Conservation (phyloP, 257 asterid genomes). For the Solanum commersonii region DNA sequence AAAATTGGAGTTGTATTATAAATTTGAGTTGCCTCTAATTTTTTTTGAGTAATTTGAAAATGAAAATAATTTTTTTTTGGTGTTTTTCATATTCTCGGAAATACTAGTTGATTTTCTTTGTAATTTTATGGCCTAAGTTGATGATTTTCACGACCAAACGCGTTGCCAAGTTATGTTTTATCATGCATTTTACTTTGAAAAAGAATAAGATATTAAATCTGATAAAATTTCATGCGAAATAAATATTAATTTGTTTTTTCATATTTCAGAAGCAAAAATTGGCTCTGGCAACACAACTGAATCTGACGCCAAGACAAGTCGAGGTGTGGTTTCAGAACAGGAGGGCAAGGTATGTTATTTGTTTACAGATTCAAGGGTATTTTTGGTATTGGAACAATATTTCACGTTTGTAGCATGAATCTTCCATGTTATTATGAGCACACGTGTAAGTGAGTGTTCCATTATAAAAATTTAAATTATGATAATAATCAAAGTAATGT, state of each 20-base stretch:
- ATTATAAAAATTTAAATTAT: not conserved
- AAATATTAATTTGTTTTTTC: not conserved
- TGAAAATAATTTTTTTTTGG: too few relatives aligned
- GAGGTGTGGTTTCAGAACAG: slow-evolving; percentile 99
- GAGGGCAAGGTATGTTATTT: slow-evolving; percentile 81
- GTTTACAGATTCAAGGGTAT: slow-evolving; percentile 4
- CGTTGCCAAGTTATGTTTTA: too few relatives aligned
- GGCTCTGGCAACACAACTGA: slow-evolving; percentile 78
- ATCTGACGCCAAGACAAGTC: slow-evolving; percentile 86
- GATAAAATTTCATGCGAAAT: not conserved
- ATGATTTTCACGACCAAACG: too few relatives aligned
- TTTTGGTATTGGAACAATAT: slow-evolving; percentile 6
- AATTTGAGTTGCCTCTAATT: too few relatives aligned
- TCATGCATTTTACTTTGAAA: not conserved
- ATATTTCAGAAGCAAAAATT: slow-evolving; percentile 70
- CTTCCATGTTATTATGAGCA: not conserved
- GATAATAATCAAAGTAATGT: not conserved
- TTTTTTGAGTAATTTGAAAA: too few relatives aligned
- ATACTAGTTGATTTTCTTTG: too few relatives aligned
- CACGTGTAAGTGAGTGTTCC: not conserved
- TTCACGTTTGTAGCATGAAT: not conserved
- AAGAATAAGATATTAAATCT: too few relatives aligned
- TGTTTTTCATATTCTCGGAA: too few relatives aligned
- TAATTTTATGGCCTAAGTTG: too few relatives aligned
- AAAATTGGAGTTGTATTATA: too few relatives aligned